phyloP scores from a whole-genome alignment of 345 rosid species.

The Anacardium occidentale region DNA sequence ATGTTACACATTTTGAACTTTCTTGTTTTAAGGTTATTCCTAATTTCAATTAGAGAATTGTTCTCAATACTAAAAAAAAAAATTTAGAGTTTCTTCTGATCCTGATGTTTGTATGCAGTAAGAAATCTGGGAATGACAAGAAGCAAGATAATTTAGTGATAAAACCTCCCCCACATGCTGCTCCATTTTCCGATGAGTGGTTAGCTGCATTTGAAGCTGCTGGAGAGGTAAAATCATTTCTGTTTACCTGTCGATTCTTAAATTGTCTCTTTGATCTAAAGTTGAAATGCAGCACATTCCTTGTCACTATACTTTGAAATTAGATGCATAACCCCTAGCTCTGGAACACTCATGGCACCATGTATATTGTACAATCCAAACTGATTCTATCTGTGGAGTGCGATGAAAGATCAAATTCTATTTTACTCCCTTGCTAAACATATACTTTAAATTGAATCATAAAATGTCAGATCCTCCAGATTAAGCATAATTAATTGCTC shows the following conservation, averaged over 20 bases:
- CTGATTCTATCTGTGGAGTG: too few species aligned
- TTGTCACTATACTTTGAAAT: too few species aligned
- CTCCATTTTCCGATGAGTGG: slow-evolving; percentile 96
- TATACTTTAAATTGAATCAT: too few species aligned
- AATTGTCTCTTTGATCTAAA: background rate
- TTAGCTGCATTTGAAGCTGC: slow-evolving; percentile 89
- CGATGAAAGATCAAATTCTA: too few species aligned
- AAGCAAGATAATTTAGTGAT: slow-evolving; percentile 41
- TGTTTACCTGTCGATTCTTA: background rate
- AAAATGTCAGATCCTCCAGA: too few species aligned
- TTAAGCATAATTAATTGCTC: too few species aligned
- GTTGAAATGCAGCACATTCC: too few species aligned
- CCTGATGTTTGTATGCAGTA: slow-evolving; percentile 31
- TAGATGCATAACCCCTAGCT: too few species aligned
- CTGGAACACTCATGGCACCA: too few species aligned
- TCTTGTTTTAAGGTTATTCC: background rate
- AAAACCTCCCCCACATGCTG: slow-evolving; percentile 58
- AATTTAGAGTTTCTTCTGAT: background rate
- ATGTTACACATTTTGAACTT: slow-evolving; percentile 8
- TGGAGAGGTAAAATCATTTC: slow-evolving; percentile 68
- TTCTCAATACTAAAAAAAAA: background rate
- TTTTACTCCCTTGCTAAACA: too few species aligned
- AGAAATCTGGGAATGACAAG: slow-evolving; percentile 36
- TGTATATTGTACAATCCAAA: too few species aligned
- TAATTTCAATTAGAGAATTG: too few species aligned